These are phyloP conservation scores for Endocalyx cinctus DNA, from an alignment of 2,329 filamentous ascomycete species.

Conservation along the genomic window DNA sequence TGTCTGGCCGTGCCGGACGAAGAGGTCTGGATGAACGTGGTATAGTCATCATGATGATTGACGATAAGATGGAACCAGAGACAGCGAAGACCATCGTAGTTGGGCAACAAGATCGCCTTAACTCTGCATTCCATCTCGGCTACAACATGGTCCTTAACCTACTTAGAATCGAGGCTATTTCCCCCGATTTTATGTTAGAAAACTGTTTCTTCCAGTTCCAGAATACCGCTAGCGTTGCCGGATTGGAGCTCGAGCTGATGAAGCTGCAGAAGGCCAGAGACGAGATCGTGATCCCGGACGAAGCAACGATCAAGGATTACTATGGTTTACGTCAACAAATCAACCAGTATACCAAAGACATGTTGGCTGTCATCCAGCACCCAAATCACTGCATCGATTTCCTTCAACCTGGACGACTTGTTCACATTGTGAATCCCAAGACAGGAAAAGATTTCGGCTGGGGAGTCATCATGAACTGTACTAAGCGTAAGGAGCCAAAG, in stretches of 20 bases:
- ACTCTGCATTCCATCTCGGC: slow-evolving; percentile 94
- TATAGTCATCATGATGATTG: slow-evolving; percentile 99
- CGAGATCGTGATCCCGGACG: slow-evolving; percentile 74
- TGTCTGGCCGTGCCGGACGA: slow-evolving; percentile 95
- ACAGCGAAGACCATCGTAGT: slow-evolving; percentile 94
- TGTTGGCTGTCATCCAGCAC: slow-evolving; percentile 87
- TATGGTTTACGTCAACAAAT: slow-evolving; percentile 85
- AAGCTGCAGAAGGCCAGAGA: slow-evolving; percentile 72
- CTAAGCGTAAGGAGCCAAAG: slow-evolving; percentile 60
- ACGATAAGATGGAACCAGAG: slow-evolving; percentile 90
- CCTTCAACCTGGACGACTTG: slow-evolving; percentile 79
- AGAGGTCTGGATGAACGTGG: slow-evolving; percentile 95
- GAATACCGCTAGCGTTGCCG: slow-evolving; percentile 81
- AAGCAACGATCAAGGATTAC: slow-evolving; percentile 87
- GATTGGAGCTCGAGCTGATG: slow-evolving; percentile 77
- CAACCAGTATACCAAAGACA: slow-evolving; percentile 77
- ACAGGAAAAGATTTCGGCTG: slow-evolving; percentile 80
- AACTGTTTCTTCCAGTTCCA: slow-evolving; percentile 98
- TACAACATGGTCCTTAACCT: slow-evolving; percentile 99
- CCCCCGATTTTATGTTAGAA: slow-evolving; percentile 98
- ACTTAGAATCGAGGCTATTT: slow-evolving; percentile 97
- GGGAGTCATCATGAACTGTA: slow-evolving; percentile 80
- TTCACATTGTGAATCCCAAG: slow-evolving; percentile 73
- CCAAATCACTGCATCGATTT: slow-evolving; percentile 82
- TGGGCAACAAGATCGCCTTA: slow-evolving; percentile 93